A percentile compares a stretch with the other conserved stretches of the same genome.
These are phyloP conservation scores for Trichosporon sp. DNA, from an alignment of 1,284 basidiomycete genomes.

Conservation along the genomic window DNA sequence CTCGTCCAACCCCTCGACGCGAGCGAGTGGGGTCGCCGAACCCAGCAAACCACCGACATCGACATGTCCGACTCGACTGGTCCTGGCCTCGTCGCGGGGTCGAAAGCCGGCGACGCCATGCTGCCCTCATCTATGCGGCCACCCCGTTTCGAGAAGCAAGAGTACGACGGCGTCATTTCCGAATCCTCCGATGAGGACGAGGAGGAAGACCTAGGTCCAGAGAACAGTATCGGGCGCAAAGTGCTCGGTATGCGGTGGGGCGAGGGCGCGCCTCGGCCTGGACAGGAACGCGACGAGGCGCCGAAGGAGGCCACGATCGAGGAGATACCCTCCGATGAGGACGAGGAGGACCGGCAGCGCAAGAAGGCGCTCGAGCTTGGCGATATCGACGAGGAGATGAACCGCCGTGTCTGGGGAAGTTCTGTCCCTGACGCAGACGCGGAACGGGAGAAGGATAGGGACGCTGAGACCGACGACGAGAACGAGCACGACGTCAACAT, in stretches of 20 bases:
- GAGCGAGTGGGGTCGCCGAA: slow-evolving; percentile 47
- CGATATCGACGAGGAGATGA: slow-evolving; percentile 73
- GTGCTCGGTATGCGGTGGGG: slow-evolving; percentile 39
- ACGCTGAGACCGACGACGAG: too few relatives aligned
- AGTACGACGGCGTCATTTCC: slow-evolving; percentile 66
- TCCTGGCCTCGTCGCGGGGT: slow-evolving; percentile 8
- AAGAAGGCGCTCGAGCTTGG: slow-evolving; percentile 49
- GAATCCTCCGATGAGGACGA: slow-evolving; percentile 75
- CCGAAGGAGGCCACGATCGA: slow-evolving; percentile 29
- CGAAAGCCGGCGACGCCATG: slow-evolving; percentile 34
- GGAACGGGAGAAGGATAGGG: slow-evolving; percentile 27
- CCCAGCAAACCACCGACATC: slow-evolving; percentile 9
- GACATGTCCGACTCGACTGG: neutral
- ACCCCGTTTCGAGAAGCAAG: slow-evolving; percentile 70
- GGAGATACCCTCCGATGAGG: slow-evolving; percentile 23
- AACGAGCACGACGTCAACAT: slow-evolving; percentile 70
- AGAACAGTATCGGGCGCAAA: slow-evolving; percentile 33
- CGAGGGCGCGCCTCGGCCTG: slow-evolving; percentile 8
- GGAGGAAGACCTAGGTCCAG: slow-evolving; percentile 42
- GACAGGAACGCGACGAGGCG: neutral
- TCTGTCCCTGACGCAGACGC: slow-evolving; percentile 25
- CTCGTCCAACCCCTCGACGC: slow-evolving; percentile 46
- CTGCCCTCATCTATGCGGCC: slow-evolving; percentile 52
- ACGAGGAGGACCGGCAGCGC: slow-evolving; percentile 21
- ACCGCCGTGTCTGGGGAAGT: slow-evolving; percentile 82